phyloP scores from a whole-genome alignment of 495 filamentous ascomycete genomes.

The Cenococcum geophilum region DNA sequence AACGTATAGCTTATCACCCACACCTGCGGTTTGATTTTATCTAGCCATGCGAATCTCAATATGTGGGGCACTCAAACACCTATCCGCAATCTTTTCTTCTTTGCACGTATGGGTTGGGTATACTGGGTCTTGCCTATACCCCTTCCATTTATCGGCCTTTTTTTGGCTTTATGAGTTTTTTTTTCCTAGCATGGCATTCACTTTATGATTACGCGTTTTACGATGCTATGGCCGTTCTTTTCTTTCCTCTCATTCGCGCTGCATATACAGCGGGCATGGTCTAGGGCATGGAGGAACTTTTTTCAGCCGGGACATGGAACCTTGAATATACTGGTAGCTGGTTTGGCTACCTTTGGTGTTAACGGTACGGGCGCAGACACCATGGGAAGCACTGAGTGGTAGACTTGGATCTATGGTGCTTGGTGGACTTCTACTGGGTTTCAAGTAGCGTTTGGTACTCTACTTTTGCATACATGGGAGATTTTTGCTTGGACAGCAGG shows the following conservation, averaged over 20 bases:
- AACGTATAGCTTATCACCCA: background rate
- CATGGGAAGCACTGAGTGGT: background rate
- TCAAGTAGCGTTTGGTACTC: background rate
- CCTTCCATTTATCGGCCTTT: background rate
- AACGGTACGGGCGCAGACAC: background rate
- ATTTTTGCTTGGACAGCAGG: no score
- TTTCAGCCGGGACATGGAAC: background rate
- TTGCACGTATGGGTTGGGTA: background rate
- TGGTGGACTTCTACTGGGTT: background rate
- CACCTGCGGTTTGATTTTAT: background rate
- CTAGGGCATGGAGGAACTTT: slow-evolving; percentile 1
- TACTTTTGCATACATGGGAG: background rate
- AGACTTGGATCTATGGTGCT: background rate
- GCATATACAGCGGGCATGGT: slow-evolving; percentile 16
- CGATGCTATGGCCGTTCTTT: slow-evolving; percentile 6
- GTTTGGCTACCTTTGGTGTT: slow-evolving; percentile 2
- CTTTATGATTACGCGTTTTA: slow-evolving; percentile 17
- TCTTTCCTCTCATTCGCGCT: slow-evolving; percentile 11
- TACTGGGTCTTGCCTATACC: background rate
- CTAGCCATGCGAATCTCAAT: background rate
- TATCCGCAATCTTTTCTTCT: background rate
- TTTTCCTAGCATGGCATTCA: slow-evolving; percentile 23
- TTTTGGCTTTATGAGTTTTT: slow-evolving; percentile 1
- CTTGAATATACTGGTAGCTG: background rate
- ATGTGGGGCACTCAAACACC: no score